Conservation (phyloP, 2,329 filamentous ascomycete genomes). For the Ploettnerulaceae sp. region DNA sequence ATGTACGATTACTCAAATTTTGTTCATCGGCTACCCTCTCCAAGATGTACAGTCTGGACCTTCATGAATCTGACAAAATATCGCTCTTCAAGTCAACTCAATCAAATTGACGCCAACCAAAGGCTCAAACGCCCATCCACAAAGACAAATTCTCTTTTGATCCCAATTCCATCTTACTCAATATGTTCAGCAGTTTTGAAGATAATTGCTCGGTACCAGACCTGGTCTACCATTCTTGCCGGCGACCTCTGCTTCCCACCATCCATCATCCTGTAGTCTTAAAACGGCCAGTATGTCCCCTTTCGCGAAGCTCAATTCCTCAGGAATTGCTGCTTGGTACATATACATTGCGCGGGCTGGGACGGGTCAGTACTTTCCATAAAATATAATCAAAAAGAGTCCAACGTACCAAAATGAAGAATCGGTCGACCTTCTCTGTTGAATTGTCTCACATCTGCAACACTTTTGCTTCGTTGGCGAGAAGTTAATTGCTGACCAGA, state of each 20-base stretch:
- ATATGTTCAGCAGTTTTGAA: slow-evolving; percentile 36
- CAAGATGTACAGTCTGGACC: background rate
- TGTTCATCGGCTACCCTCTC: too few relatives aligned
- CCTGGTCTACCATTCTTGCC: slow-evolving; percentile 56
- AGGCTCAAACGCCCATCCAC: background rate
- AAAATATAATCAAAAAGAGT: background rate
- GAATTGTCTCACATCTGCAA: slow-evolving; percentile 76
- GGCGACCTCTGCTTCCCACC: slow-evolving; percentile 97
- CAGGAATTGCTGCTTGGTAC: slow-evolving; percentile 90
- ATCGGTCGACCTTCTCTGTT: slow-evolving; percentile 84
- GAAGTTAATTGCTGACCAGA: slow-evolving; percentile 38
- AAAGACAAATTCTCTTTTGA: slow-evolving; percentile 1
- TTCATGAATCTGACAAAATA: background rate
- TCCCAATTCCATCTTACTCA: background rate
- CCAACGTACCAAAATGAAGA: slow-evolving; percentile 82
- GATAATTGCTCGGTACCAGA: slow-evolving; percentile 64
- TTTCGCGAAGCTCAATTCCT: slow-evolving; percentile 89
- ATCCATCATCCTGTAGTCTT: slow-evolving; percentile 91
- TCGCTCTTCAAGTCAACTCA: too few relatives aligned
- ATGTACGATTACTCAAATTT: too few relatives aligned
- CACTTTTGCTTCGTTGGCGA: slow-evolving; percentile 68
- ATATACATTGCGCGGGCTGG: slow-evolving; percentile 88
- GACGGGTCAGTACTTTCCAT: slow-evolving; percentile 22
- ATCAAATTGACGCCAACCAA: background rate
- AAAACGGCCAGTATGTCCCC: slow-evolving; percentile 86